Conservation (phyloP, 139 green algal species). For the Tetraselmis striata region DNA sequence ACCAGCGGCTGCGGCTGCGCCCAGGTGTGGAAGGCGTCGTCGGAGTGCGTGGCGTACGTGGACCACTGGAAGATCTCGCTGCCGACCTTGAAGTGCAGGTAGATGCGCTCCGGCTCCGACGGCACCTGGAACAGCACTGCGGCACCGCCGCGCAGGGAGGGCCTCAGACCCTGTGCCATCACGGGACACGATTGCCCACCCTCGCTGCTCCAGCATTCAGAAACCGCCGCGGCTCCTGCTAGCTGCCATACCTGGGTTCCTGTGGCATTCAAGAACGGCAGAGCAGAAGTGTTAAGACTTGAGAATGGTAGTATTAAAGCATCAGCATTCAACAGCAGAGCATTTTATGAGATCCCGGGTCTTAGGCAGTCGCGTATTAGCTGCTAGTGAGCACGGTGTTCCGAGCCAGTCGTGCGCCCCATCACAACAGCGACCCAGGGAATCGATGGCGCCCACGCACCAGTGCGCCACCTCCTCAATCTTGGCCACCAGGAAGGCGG, state of each 20-base stretch:
- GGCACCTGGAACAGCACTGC: background rate
- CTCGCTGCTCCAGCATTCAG: background rate
- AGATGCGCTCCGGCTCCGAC: background rate
- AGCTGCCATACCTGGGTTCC: background rate
- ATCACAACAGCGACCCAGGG: background rate
- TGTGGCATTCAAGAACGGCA: background rate
- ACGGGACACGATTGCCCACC: no score
- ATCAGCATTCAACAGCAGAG: no score
- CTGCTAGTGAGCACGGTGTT: background rate
- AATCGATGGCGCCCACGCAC: background rate
- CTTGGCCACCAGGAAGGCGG: slow-evolving; percentile 1
- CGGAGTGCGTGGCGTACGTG: slow-evolving; percentile 11
- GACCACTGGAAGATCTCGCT: slow-evolving; percentile 29
- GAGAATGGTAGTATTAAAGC: no score
- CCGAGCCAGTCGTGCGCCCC: background rate
- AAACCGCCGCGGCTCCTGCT: background rate
- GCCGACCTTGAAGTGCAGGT: slow-evolving; percentile 28
- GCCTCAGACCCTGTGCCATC: background rate
- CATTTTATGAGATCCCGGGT: background rate
- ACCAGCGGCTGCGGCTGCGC: slow-evolving; percentile 10
- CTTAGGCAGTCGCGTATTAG: background rate
- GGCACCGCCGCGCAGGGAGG: background rate
- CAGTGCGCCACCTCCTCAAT: background rate
- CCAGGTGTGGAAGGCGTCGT: slow-evolving; percentile 20
- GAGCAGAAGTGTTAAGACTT: background rate